A percentile compares a stretch with the other conserved stretches of the same genome.
Conservation (phyloP, 2,329 filamentous ascomycete genomes). For the Alternaria triticimaculans region DNA sequence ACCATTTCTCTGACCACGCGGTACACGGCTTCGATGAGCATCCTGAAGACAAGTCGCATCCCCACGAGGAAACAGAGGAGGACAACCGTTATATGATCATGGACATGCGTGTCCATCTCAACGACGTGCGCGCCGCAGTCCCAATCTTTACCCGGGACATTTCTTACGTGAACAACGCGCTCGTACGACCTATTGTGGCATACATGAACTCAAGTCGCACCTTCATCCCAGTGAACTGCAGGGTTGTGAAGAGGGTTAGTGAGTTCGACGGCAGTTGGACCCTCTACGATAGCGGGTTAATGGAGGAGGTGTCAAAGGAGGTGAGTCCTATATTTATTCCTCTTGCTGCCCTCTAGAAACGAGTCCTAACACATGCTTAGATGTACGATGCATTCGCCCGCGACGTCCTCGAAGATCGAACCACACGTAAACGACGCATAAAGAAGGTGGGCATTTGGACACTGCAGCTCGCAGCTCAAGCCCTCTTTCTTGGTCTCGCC, state of each 20-base stretch:
- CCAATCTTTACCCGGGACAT: slow-evolving; percentile 91
- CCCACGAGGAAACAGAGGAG: slow-evolving; percentile 48
- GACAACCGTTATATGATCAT: slow-evolving; percentile 85
- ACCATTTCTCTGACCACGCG: slow-evolving; percentile 46
- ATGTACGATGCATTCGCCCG: slow-evolving; percentile 93
- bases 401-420: slow-evolving; percentile 89
- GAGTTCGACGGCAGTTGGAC: slow-evolving; percentile 98
- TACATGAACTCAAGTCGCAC: slow-evolving; percentile 97
- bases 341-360: background rate
- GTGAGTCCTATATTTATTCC: slow-evolving; percentile 42
- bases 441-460: slow-evolving; percentile 98
- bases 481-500: slow-evolving; percentile 92
- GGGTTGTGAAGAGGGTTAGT: slow-evolving; percentile 84
- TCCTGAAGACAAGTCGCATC: slow-evolving; percentile 21
- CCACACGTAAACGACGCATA: slow-evolving; percentile 82
- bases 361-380: slow-evolving; percentile 43
- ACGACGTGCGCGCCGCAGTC: slow-evolving; percentile 90
- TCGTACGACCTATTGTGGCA: slow-evolving; percentile 93
- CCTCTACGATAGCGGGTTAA: slow-evolving; percentile 87
- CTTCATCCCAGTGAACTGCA: slow-evolving; percentile 93
- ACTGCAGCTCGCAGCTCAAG: slow-evolving; percentile 87
- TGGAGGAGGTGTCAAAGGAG: slow-evolving; percentile 92
- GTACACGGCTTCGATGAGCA: slow-evolving; percentile 37
- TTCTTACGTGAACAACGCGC: slow-evolving; percentile 93
- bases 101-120: slow-evolving; percentile 93